These are phyloP conservation scores for Termitomyces sp. DNA, from an alignment of 768 basidiomycete genomes.

Conservation along the genomic window DNA sequence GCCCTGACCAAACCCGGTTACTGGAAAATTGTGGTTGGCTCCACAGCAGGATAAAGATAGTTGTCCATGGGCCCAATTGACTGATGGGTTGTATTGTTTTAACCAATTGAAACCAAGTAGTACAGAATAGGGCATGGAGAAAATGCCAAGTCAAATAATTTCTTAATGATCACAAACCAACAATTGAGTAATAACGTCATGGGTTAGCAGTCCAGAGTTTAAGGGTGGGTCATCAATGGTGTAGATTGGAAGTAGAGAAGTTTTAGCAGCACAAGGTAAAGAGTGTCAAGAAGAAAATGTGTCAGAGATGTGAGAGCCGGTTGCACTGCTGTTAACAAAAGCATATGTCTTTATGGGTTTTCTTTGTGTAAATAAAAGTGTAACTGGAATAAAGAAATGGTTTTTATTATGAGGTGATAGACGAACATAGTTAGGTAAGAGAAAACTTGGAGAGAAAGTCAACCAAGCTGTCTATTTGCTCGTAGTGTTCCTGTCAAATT, in stretches of 20 bases:
- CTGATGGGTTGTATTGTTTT: slow-evolving; percentile 25
- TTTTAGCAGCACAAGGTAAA: slow-evolving; percentile 23
- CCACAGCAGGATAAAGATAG: slow-evolving; percentile 20
- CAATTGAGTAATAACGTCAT: slow-evolving; percentile 27
- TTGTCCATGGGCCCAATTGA: slow-evolving; percentile 26
- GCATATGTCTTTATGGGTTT: slow-evolving; percentile 27
- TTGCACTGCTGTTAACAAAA: slow-evolving; percentile 32
- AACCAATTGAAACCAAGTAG: slow-evolving; percentile 35
- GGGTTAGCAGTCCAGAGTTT: slow-evolving; percentile 33
- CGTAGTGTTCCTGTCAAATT: slow-evolving; percentile 5
- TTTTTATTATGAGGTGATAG: slow-evolving; percentile 13
- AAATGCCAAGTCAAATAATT: slow-evolving; percentile 20
- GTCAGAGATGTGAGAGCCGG: slow-evolving; percentile 31
- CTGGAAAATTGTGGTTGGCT: not conserved
- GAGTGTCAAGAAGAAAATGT: slow-evolving; percentile 27
- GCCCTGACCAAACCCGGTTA: not conserved
- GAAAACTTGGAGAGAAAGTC: slow-evolving; percentile 16
- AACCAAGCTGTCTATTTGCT: slow-evolving; percentile 16
- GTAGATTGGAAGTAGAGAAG: slow-evolving; percentile 25
- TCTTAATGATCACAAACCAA: slow-evolving; percentile 24
- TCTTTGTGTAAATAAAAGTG: slow-evolving; percentile 24
- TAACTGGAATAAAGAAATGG: slow-evolving; percentile 12
- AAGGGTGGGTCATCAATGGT: slow-evolving; percentile 28
- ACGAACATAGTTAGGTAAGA: slow-evolving; percentile 12
- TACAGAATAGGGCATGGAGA: slow-evolving; percentile 26